A percentile compares a stretch with the other conserved stretches of the same genome.
These are phyloP conservation scores for Fusarium sp. DNA, from an alignment of 2,329 filamentous ascomycete genomes.

Conservation along the genomic window DNA sequence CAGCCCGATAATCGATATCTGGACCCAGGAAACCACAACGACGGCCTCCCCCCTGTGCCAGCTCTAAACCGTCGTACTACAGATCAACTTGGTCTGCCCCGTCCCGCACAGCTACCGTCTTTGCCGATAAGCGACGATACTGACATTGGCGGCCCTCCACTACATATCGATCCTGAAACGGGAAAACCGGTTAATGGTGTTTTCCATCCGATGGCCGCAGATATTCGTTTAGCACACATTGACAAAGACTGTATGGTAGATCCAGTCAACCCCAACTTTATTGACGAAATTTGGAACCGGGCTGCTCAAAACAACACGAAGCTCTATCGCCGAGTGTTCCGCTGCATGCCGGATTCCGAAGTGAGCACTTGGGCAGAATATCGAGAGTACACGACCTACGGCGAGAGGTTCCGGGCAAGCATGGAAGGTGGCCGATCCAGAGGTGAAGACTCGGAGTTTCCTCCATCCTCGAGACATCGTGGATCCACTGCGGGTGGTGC, in stretches of 20 bases:
- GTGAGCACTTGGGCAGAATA: constrained; percentile 95
- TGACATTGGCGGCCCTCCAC: constrained; percentile 81
- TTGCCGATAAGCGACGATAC: constrained; percentile 79
- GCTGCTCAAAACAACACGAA: constrained; percentile 96
- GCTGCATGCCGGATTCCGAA: constrained; percentile 96
- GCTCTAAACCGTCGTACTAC: constrained; percentile 68
- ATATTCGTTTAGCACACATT: constrained; percentile 78
- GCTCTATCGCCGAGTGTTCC: constrained; percentile 91
- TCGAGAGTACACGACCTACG: constrained; percentile 82
- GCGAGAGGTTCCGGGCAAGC: constrained; percentile 77
- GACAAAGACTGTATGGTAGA: constrained; percentile 95
- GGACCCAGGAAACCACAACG: constrained; percentile 52
- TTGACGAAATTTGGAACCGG: constrained; percentile 86
- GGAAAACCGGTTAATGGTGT: constrained; percentile 57
- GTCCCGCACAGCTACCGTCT: constrained; percentile 74
- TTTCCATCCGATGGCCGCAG: constrained; percentile 67
- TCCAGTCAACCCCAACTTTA: constrained; percentile 83
- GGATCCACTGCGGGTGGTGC: constrained; percentile 49
- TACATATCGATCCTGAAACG: constrained; percentile 61
- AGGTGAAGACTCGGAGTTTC: constrained; percentile 62
- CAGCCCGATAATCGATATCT: constrained; percentile 46
- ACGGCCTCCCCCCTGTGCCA: constrained; percentile 67
- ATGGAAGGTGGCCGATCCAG: constrained; percentile 63
- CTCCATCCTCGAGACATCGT: constrained; percentile 49
- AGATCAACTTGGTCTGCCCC: constrained; percentile 73